phyloP scores from a whole-genome alignment of 257 asterid genomes.

The Dorcoceras hygrometricum region DNA sequence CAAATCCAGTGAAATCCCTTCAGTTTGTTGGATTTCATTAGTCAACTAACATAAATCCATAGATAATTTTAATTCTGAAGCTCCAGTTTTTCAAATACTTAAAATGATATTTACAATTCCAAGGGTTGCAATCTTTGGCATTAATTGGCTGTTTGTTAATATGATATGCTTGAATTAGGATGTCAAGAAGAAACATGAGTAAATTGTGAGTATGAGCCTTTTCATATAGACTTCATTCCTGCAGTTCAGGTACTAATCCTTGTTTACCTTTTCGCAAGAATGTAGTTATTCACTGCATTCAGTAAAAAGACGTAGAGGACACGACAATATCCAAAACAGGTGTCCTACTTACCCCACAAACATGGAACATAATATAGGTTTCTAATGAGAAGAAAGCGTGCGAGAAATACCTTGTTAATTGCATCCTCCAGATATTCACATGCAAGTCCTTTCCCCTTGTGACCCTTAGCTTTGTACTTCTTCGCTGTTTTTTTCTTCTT shows the following conservation, averaged over 20 bases:
- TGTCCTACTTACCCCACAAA: background rate
- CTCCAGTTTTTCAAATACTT: background rate
- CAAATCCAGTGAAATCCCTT: no score
- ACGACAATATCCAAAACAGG: background rate
- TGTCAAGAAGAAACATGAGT: background rate
- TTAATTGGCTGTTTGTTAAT: background rate
- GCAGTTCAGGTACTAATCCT: background rate
- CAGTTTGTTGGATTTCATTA: no score
- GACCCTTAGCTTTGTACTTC: background rate
- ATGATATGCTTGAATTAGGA: background rate
- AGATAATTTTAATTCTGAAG: background rate
- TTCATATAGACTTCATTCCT: background rate
- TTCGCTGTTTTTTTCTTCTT: slow-evolving; percentile 6
- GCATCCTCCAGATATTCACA: background rate
- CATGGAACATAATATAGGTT: background rate
- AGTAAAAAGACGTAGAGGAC: background rate
- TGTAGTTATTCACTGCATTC: background rate
- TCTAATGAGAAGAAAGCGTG: background rate
- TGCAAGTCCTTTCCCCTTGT: background rate
- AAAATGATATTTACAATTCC: background rate
- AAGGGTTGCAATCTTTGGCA: background rate
- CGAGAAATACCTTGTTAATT: background rate
- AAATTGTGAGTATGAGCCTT: no score
- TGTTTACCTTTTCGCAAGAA: background rate
- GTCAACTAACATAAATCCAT: no score